Percentiles rank a stretch among this genome's conserved stretches.
These are phyloP conservation scores for Arthonia radiata DNA, from an alignment of 495 filamentous ascomycete species.

Conservation along the genomic window DNA sequence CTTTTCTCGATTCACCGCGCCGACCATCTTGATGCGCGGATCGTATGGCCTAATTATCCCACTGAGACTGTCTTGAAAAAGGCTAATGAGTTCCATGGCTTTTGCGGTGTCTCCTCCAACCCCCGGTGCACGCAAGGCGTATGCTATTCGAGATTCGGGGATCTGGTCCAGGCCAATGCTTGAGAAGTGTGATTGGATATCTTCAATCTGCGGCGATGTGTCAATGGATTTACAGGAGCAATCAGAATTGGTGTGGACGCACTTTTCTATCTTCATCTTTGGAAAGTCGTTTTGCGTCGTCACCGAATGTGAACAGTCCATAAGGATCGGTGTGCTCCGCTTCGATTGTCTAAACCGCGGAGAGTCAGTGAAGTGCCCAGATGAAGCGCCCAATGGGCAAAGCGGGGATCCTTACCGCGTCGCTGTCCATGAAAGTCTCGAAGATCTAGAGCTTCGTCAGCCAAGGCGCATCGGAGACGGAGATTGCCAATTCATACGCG, in stretches of 20 bases:
- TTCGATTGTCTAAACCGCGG: no score
- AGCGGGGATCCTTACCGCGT: no score
- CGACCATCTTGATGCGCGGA: constrained; percentile 42
- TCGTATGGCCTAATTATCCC: constrained; percentile 56
- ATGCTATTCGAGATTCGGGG: constrained; percentile 36
- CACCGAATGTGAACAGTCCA: constrained; percentile 29
- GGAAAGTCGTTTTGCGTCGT: constrained; percentile 19
- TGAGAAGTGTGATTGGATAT: constrained; percentile 24
- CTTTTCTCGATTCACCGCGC: constrained; percentile 61
- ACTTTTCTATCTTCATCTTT: constrained; percentile 31
- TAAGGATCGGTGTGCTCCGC: no score
- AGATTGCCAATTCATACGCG: no score
- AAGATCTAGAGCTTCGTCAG: no score
- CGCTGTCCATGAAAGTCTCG: no score
- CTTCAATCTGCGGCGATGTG: constrained; percentile 23
- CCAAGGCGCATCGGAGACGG: no score
- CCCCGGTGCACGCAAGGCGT: constrained; percentile 39
- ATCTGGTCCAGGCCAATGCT: constrained; percentile 26
- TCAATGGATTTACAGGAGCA: neutral
- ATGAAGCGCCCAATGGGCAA: no score
- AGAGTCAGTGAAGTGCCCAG: no score
- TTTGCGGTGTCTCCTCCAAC: constrained; percentile 45
- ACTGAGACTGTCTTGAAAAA: constrained; percentile 56
- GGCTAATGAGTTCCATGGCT: constrained; percentile 45
- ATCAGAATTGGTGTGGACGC: neutral